These are phyloP conservation scores for Claviceps sp. DNA, from an alignment of 2,329 filamentous ascomycete species.

Conservation along the genomic window DNA sequence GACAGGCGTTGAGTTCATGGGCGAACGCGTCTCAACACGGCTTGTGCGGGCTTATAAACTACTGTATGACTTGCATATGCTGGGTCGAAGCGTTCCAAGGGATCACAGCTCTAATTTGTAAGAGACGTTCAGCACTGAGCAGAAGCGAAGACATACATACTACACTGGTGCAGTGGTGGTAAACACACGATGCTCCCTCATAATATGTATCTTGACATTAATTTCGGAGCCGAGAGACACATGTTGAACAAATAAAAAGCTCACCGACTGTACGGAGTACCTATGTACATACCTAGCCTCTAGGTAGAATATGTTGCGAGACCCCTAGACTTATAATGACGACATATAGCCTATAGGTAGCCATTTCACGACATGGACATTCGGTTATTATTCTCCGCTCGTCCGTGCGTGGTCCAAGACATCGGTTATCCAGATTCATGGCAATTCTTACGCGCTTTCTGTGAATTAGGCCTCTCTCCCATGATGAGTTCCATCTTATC, in stretches of 20 bases:
- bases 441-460: no score
- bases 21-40: no score
- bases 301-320: no score
- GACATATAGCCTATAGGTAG: no score
- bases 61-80: slow-evolving; percentile 8
- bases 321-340: neutral
- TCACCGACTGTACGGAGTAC: neutral
- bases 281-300: no score
- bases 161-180: neutral
- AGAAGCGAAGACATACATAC: slow-evolving; percentile 1
- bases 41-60: neutral
- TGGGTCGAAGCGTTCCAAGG: slow-evolving; percentile 10
- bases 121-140: neutral
- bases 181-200: slow-evolving; percentile 24
- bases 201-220: slow-evolving; percentile 8
- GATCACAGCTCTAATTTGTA: neutral
- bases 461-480: neutral
- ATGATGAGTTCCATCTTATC: neutral
- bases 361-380: no score
- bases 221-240: slow-evolving; percentile 10
- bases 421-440: no score
- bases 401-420: no score
- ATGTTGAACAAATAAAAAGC: neutral
- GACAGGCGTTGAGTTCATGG: no score
- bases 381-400: no score